Base-by-base conservation (phyloP, 2,329 filamentous ascomycete genomes). In the Sarocladium strictum region DNA sequence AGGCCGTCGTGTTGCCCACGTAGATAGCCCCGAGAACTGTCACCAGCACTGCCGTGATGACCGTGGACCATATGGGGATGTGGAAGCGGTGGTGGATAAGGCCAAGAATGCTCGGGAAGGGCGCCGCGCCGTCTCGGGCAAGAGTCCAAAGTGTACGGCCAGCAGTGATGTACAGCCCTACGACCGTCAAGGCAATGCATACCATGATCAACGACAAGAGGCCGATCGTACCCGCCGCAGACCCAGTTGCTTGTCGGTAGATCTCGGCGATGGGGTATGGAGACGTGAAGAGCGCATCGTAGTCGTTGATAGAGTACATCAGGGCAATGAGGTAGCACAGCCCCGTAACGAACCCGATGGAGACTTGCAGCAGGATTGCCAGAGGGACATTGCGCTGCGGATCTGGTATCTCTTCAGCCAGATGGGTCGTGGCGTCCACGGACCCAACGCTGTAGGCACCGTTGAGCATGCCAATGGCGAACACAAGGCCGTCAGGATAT, bases 361-460 rank as follows among this genome's bases (percentile, higher is more conserved):
- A 65, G 50, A 83, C 68, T 56, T 81, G 76, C 2, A 80, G 70
- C 2, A 72, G 69, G 15, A 83, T 75, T 2, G 73, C 76, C 10
- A 78, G 74, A 14, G 82, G 82, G 1, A 83, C 71, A 57, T 82
- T 82, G 23, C 69, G 67, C 50, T 69, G 68, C 0, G 77, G 76
- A 40, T 71, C 32, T 0, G 74, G 82, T 38, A 86, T 84, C 64
- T 87, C 84, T 64, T 88, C 84, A 0, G 82, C 79, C 38, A 87
- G 65, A 63, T 87, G 85, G 1, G 80, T 80, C 1, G 83, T 79
- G 49, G 82, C 80, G 62, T 89, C 86, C 0, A 84, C 80, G 1
- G 81, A 80, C 6, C 85, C 86, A 11, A 89, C 80, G 43, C 81
- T 79, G 63, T 82, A 89, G 2, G 85, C 85, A 11, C 84, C 86